Base-by-base conservation (phyloP, 2,329 filamentous ascomycete genomes). In the Calonectria fujianensis region DNA sequence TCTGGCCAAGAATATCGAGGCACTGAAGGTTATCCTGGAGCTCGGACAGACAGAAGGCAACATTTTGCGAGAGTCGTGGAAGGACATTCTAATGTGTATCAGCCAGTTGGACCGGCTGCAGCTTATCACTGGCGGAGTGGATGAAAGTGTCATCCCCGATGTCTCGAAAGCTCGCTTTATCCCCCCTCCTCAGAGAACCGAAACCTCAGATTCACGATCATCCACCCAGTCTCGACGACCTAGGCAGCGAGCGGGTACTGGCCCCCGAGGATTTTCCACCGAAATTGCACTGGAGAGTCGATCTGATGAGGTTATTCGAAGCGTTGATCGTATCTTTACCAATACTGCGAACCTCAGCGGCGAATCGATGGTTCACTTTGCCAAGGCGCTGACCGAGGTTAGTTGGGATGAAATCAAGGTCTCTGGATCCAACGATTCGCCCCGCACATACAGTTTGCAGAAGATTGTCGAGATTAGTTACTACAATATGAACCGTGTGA, bases 361-460 rank as follows among this genome's bases (percentile, higher is more conserved):
- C 74, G 96, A 98, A 78, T 96, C 96, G 4, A 99, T 99, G 81
- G 94, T 98, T 1, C 94, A 98, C 83, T 99, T 99, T 83, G 96
- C 98, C 66, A 93, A 93, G 71, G 96, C 97, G 0, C 87, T 99
- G 73, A 98, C 95, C 10, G 96, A 98, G 83, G 96, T 99, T 78
- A 98, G 96, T 85, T 98, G 97, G 97, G 96, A 98, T 82, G 97
- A 99, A 85, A 99, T 99, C 82, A 96, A 97, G 83, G 98, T 97
- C 4, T 98, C 97, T 0, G 97, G 97, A 0, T 95, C 96, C 72
- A 98, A 96, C 82, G 97, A 99, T 75, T 97, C 95, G 29, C 97
- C 97, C 14, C 93, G 97, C 70, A 99, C 96, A 11, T 99, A 98
- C 89, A 98, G 96, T 86, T 88, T 99, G 75, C 97, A 99, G 83